Evolutionary conservation across 768 basidiomycete species (phyloP), one percentile per base, ranked within the genome.

Genomic region (Auriscalpium vulgare): DNA sequence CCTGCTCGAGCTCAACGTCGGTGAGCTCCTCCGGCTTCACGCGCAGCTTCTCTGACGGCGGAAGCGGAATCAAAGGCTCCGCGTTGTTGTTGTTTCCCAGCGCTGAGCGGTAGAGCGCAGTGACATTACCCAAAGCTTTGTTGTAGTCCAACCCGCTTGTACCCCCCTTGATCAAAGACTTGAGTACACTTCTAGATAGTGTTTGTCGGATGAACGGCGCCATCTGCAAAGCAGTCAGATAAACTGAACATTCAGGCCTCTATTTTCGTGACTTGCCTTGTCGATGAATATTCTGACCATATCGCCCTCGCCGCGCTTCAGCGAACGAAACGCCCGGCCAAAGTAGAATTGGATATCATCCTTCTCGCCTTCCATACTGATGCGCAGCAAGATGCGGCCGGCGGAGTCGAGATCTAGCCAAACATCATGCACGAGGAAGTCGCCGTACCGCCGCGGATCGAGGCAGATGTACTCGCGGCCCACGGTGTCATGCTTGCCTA

Each of bases 361-460:
- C 71, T 95, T 94, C 78, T 98, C 97, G 53, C 95, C 94, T 66
- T 99, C 97, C 94, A 98, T 97, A 66, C 92, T 95, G 56, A 98
- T 80, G 17, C 97, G 82, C 36, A 97, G 74, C 38, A 97, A 72
- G 50, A 97, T 79, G 37, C 92, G 82, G 5, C 97, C 94, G 53
- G 83, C 79, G 0, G 86, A 84, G 66, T 97, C 95, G 14, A 98
- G 74, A 58, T 91, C 88, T 74, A 95, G 79, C 88, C 94, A 94
- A 8, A 95, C 68, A 57, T 99, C 97, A 64, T 94, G 93, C 2
- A 92, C 77, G 57, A 97, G 74, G 68, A 88, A 87, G 73, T 99
- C 94, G 11, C 84, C 85, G 64, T 91, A 95, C 53, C 90, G 82
- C 57, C 80, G 76, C 3, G 94, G 93, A 62, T 98, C 95, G 29